Percentiles rank a stretch among this genome's conserved stretches.
Evolutionary conservation across 768 basidiomycete species (phyloP).

Genomic region (Leucocoprinus leucothites): DNA sequence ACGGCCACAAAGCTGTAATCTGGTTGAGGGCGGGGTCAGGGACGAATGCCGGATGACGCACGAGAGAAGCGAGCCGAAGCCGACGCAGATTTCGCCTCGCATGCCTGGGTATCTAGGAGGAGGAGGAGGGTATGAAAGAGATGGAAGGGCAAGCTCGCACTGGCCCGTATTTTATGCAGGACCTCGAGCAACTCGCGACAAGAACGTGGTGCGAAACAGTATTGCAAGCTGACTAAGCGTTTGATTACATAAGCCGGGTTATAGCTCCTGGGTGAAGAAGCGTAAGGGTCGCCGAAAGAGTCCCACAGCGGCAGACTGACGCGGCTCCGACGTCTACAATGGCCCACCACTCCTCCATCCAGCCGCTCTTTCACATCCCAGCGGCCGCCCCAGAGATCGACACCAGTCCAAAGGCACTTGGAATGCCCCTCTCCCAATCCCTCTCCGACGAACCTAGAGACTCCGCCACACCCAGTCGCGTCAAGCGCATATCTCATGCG

Average conservation of each 20-base stretch:
- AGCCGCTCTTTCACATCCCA: constrained; percentile 22
- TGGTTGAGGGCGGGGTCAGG: constrained; percentile 18
- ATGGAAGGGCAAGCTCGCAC: constrained; percentile 8
- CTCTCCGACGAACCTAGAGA: constrained; percentile 21
- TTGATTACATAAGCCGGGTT: constrained; percentile 3
- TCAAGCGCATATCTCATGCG: constrained; percentile 47
- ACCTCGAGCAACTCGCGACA: constrained; percentile 19
- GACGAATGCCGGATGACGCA: constrained; percentile 32
- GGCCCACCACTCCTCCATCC: constrained; percentile 21
- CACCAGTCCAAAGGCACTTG: constrained; percentile 31
- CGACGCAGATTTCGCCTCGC: constrained; percentile 77
- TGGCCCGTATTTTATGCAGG: constrained; percentile 11
- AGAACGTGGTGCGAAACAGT: constrained; percentile 30
- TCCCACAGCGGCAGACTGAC: neutral
- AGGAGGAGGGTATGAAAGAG: constrained; percentile 20
- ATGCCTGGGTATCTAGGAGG: constrained; percentile 30
- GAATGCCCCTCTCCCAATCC: constrained; percentile 25
- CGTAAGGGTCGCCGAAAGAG: constrained; percentile 2
- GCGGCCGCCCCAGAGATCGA: constrained; percentile 24
- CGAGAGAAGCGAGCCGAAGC: constrained; percentile 71
- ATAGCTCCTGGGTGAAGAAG: constrained; percentile 1
- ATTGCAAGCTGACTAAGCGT: constrained; percentile 3
- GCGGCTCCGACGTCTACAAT: too few relatives aligned
- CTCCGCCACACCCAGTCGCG: constrained; percentile 30
- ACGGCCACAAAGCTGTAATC: constrained; percentile 41